phyloP scores from a whole-genome alignment of 192 early-diverging fungal species.

The Podila clonocystis region DNA sequence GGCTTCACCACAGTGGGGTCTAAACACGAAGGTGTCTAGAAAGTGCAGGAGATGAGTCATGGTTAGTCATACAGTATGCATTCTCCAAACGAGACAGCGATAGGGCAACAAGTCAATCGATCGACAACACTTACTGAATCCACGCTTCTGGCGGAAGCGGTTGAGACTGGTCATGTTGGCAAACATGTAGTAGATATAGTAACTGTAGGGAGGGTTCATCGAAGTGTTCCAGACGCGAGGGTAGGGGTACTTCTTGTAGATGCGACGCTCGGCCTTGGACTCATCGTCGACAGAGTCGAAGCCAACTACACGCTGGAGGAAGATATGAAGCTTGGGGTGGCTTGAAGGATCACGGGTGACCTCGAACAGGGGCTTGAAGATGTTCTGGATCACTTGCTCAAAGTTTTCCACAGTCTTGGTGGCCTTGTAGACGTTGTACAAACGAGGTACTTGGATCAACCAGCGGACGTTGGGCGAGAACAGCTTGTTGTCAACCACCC shows the following conservation, averaged over 20 bases:
- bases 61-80: neutral
- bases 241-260: conserved; percentile 86
- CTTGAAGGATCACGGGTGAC: conserved; percentile 84
- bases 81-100: neutral
- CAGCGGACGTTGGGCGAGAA: conserved; percentile 94
- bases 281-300: conserved; percentile 98
- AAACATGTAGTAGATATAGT: conserved; percentile 95
- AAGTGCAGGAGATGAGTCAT: neutral
- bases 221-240: conserved; percentile 70
- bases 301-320: conserved; percentile 95
- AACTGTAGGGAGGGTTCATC: conserved; percentile 95
- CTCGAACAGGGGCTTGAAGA: conserved; percentile 94
- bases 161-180: conserved; percentile 91
- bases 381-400: conserved; percentile 84
- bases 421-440: conserved; percentile 91
- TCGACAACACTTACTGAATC: conserved; percentile 74
- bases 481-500: conserved; percentile 93
- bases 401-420: conserved; percentile 75
- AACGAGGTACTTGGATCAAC: conserved; percentile 94
- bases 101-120: neutral
- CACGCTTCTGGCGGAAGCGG: conserved; percentile 79
- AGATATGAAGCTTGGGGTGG: conserved; percentile 93
- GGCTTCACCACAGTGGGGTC: conserved; percentile 96
- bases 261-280: conserved; percentile 87
- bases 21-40: conserved; percentile 89